phyloP scores from a whole-genome alignment of 225 moss, liverwort and hornwort species.

The Ulota crispa region DNA sequence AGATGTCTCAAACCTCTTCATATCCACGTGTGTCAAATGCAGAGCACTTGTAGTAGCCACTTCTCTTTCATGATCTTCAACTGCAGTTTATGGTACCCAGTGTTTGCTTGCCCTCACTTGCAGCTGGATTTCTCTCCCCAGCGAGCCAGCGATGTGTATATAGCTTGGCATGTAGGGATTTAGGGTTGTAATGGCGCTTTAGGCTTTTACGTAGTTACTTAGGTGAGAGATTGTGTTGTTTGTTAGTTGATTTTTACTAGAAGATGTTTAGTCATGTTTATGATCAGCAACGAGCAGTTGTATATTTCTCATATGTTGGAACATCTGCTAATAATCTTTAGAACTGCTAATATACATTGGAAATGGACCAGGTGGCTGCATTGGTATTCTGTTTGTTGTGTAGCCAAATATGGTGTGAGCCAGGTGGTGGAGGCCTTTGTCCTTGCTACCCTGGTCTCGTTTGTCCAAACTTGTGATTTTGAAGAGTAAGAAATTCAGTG shows the following conservation, averaged over 20 bases:
- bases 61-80: neutral
- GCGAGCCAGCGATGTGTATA: neutral
- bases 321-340: neutral
- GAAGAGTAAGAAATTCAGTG: neutral
- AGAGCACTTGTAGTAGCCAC: neutral
- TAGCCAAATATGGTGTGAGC: neutral
- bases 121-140: neutral
- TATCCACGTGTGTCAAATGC: neutral
- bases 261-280: constrained; percentile 8
- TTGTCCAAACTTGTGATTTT: neutral
- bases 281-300: constrained; percentile 11
- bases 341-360: neutral
- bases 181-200: neutral
- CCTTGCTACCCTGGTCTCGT: neutral
- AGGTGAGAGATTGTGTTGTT: neutral
- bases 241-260: neutral
- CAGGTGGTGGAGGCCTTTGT: neutral
- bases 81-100: neutral
- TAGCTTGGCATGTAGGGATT: neutral
- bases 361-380: neutral
- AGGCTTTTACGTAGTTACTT: neutral
- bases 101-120: neutral
- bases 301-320: constrained; percentile 5
- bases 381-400: neutral
- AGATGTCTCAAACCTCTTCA: neutral